Evolutionary conservation across 345 rosid species (phyloP).

Genomic region (Populus simonii): DNA sequence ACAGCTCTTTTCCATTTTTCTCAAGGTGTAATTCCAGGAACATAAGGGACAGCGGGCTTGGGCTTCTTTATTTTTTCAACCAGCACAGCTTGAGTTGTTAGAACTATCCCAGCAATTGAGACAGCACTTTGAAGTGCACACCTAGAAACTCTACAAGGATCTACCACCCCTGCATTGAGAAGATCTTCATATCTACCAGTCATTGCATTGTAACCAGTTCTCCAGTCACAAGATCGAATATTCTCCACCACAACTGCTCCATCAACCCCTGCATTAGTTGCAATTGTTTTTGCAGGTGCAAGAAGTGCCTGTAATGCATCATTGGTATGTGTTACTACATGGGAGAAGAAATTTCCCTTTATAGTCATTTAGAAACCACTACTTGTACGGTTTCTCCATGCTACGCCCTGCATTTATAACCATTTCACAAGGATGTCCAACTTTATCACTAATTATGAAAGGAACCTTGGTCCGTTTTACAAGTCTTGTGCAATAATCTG

Average conservation of each 20-base stretch:
- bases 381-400: background rate
- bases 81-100: conserved; percentile 86
- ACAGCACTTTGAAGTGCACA: conserved; percentile 80
- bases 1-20: background rate
- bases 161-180: conserved; percentile 55
- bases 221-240: conserved; percentile 53
- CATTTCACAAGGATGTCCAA: background rate
- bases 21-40: conserved; percentile 70
- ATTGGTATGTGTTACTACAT: conserved; percentile 16
- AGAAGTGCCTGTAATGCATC: conserved; percentile 55
- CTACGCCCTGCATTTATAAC: background rate
- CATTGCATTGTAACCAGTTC: conserved; percentile 79
- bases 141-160: conserved; percentile 75
- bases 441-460: background rate
- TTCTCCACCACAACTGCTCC: conserved; percentile 76
- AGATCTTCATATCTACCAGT: conserved; percentile 71
- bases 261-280: conserved; percentile 74
- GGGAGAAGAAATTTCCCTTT: conserved; percentile 12
- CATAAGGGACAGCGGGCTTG: conserved; percentile 51
- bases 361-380: background rate
- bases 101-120: conserved; percentile 70
- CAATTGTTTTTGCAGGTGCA: conserved; percentile 75
- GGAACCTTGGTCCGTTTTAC: too few relatives aligned
- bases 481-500: too few relatives aligned
- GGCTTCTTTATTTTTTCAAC: conserved; percentile 65